Conservation (phyloP, 2,329 filamentous ascomycete genomes). For the Albophoma yamanashiensis region DNA sequence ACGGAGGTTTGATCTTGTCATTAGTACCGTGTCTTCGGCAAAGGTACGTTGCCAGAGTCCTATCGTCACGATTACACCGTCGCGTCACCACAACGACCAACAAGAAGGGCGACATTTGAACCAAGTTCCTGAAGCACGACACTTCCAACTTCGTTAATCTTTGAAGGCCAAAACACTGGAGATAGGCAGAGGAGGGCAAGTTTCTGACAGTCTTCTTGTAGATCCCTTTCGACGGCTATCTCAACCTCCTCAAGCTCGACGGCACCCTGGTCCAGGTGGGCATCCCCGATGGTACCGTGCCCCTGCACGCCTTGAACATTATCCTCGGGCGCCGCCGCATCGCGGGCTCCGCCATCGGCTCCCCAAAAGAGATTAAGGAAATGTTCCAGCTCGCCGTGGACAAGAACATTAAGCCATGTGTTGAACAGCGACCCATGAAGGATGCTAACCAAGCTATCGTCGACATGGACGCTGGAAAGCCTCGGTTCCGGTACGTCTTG, state of each 20-base stretch:
- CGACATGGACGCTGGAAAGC: constrained; percentile 44
- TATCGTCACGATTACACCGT: too few species aligned
- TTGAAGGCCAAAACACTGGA: too few species aligned
- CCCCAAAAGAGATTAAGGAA: constrained; percentile 44
- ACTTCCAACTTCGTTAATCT: too few species aligned
- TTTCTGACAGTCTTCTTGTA: too few species aligned
- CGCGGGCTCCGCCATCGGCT: constrained; percentile 34
- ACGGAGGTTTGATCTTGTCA: constrained; percentile 44
- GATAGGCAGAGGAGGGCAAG: too few species aligned
- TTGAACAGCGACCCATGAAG: constrained; percentile 42
- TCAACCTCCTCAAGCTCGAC: constrained; percentile 44
- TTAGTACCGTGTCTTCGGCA: constrained; percentile 41
- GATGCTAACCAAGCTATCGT: constrained; percentile 44
- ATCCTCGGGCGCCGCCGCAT: constrained; percentile 38
- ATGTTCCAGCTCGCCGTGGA: constrained; percentile 48
- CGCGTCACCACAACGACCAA: too few species aligned
- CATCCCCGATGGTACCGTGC: constrained; percentile 11
- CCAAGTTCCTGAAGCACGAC: too few species aligned
- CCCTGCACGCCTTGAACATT: constrained; percentile 26
- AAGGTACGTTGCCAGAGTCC: constrained; percentile 13
- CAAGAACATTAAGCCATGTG: constrained; percentile 44
- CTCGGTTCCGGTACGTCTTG: constrained; percentile 36
- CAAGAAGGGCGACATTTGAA: too few species aligned
- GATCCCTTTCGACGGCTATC: constrained; percentile 53
- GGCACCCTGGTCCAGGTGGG: constrained; percentile 58